Percentiles rank a stretch among this genome's conserved stretches.
phyloP scores from a whole-genome alignment of 805 yeast species.

The Naumovozyma baii region DNA sequence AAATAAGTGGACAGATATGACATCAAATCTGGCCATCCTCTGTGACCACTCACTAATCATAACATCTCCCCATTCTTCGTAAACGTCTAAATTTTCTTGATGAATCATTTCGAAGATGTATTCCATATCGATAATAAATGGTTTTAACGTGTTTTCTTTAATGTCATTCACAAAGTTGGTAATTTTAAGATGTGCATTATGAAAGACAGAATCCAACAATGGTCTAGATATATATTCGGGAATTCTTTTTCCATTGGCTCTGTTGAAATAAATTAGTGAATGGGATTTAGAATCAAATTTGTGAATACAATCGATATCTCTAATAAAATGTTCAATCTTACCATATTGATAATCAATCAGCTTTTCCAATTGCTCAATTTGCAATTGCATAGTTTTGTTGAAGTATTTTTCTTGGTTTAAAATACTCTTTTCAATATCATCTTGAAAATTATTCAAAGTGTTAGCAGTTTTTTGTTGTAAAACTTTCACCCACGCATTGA shows the following conservation, averaged over 20 bases:
- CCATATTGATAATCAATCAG: conserved; percentile 18
- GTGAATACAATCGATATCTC: conserved; percentile 30
- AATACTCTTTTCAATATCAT: conserved; percentile 11
- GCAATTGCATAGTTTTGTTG: conserved; percentile 28
- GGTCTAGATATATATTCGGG: conserved; percentile 37
- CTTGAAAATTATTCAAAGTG: conserved; percentile 6
- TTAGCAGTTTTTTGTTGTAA: conserved; percentile 32
- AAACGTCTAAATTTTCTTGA: conserved; percentile 45
- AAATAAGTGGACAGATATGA: conserved; percentile 11
- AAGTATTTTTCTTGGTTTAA: conserved; percentile 25
- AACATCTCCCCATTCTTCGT: conserved; percentile 66
- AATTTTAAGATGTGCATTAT: conserved; percentile 8
- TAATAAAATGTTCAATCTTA: conserved; percentile 26
- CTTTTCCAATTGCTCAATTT: conserved; percentile 6
- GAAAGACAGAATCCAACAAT: conserved; percentile 30
- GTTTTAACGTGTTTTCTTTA: conserved; percentile 21
- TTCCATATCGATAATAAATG: conserved; percentile 28
- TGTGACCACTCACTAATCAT: conserved; percentile 55
- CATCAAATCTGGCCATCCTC: conserved; percentile 38
- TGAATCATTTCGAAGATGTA: conserved; percentile 31
- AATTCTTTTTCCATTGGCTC: conserved; percentile 18
- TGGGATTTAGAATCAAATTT: conserved; percentile 26
- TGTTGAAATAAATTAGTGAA: not conserved
- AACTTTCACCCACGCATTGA: conserved; percentile 28
- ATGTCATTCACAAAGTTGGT: conserved; percentile 24